Evolutionary conservation across 2,329 filamentous ascomycete species (phyloP), one percentile per base, ranked within the genome.

Genomic region (Sarocladium kiliense): DNA sequence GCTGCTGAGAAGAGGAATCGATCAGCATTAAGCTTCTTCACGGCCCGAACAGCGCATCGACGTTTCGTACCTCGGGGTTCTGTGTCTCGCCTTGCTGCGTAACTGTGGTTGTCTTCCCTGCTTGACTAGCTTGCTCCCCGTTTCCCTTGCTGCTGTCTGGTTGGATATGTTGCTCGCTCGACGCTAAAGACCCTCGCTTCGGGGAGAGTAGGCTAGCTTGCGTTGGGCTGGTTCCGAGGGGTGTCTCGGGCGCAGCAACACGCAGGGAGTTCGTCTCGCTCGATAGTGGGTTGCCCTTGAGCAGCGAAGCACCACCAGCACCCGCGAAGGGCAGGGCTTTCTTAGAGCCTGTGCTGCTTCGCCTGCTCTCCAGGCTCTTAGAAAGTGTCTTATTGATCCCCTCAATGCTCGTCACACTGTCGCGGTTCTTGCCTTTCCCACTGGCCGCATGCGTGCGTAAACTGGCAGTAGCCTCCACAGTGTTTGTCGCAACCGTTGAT

Each of bases 331-430:
- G 82, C 10, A 85, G 69, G 34, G 88, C 87, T 67, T 91, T 92
- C 71, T 88, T 92, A 56, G 89, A 95, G 54, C 82, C 87, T 14
- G 88, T 89, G 70, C 92, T 97, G 67, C 90, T 96, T 42, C 93
- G 87, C 54, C 93, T 85, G 71, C 89, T 96, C 68, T 97, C 92
- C 25, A 97, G 81, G 68, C 90, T 96, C 73, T 90, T 95, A 57
- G 87, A 92, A 14, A 92, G 74, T 5, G 87, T 90, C 71, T 87
- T 88, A 64, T 87, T 89, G 51, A 89, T 87, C 23, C 85, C 86
- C 60, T 87, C 86, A 57, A 88, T 87, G 57, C 81, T 83, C 14
- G 79, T 74, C 27, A 78, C 74, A 55, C 76, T 71, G 42, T 75
- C 74, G 11, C 72, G 66, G 21, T 68, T 71, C 64, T 72, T 74